Conservation (phyloP, 2,329 filamentous ascomycete genomes). For the Neonectria faginata region DNA sequence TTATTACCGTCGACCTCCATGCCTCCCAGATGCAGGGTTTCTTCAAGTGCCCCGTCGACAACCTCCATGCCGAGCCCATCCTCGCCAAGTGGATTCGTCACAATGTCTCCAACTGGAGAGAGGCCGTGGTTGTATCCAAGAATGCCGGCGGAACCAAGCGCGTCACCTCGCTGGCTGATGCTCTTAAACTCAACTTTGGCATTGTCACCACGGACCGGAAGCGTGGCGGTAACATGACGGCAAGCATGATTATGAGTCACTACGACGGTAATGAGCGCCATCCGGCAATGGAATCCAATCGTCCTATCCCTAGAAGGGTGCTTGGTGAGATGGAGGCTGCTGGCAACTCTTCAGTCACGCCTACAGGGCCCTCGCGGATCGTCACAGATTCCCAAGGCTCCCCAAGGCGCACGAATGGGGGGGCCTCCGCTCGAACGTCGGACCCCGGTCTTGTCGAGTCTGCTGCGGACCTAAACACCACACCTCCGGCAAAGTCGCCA, state of each 20-base stretch:
- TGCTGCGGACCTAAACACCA: constrained; percentile 33
- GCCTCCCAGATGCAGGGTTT: constrained; percentile 99
- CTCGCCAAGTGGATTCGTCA: constrained; percentile 95
- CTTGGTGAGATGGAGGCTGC: constrained; percentile 38
- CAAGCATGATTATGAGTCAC: constrained; percentile 81
- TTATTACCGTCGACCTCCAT: constrained; percentile 97
- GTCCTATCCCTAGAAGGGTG: constrained; percentile 38
- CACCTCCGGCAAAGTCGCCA: constrained; percentile 42
- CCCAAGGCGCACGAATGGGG: constrained; percentile 52
- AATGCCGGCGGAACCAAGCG: constrained; percentile 97
- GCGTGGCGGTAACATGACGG: constrained; percentile 76
- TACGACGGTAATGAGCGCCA: constrained; percentile 70
- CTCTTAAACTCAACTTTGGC: constrained; percentile 96
- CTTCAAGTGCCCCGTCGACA: constrained; percentile 97
- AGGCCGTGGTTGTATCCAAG: constrained; percentile 97
- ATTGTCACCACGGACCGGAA: constrained; percentile 90
- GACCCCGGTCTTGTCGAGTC: constrained; percentile 29
- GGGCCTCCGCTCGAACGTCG: constrained; percentile 27
- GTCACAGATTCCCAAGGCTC: constrained; percentile 59
- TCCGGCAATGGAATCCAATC: constrained; percentile 53
- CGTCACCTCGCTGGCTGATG: constrained; percentile 95
- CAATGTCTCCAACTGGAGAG: constrained; percentile 87
- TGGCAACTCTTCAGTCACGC: constrained; percentile 34
- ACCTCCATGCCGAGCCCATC: constrained; percentile 94
- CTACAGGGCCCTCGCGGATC: constrained; percentile 46